phyloP scores from a whole-genome alignment of 352 stramenopile genomes.

The Globisporangium barbulae region DNA sequence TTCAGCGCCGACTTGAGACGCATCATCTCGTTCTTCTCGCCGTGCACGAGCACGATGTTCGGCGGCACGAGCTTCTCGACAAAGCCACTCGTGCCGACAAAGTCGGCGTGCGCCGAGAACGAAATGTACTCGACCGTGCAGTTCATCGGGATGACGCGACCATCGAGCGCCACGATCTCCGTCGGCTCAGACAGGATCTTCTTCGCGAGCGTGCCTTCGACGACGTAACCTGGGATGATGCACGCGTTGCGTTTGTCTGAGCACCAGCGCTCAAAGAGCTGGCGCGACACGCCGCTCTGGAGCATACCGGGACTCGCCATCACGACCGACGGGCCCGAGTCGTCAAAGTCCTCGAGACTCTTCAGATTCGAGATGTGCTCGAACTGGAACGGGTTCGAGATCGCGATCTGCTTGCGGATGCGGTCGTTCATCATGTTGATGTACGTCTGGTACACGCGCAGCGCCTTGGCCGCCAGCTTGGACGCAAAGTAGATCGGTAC shows the following conservation, averaged over 20 bases:
- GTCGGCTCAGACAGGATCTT: slow-evolving; percentile 96
- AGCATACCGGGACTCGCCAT: slow-evolving; percentile 99
- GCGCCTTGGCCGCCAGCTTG: slow-evolving; percentile 93
- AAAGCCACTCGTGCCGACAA: slow-evolving; percentile 95
- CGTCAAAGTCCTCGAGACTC: slow-evolving; percentile 96
- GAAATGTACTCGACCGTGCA: slow-evolving; percentile 96
- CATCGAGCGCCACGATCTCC: slow-evolving; percentile 94
- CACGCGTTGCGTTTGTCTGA: slow-evolving; percentile 98
- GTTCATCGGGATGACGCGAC: slow-evolving; percentile 92
- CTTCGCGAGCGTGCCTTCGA: slow-evolving; percentile 97
- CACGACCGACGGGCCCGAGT: slow-evolving; percentile 97
- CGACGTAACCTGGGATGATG: slow-evolving; percentile 98
- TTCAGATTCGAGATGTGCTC: slow-evolving; percentile 97
- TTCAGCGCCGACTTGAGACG: slow-evolving; percentile 91
- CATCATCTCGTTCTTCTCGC: slow-evolving; percentile 98
- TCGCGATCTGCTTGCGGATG: slow-evolving; percentile 96
- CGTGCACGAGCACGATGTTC: slow-evolving; percentile 95
- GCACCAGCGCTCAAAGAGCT: slow-evolving; percentile 98
- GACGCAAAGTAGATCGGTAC: slow-evolving; percentile 99
- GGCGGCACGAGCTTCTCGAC: slow-evolving; percentile 93
- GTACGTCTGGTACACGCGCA: slow-evolving; percentile 99
- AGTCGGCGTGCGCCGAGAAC: slow-evolving; percentile 98
- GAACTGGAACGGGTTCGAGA: slow-evolving; percentile 98
- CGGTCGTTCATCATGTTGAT: slow-evolving; percentile 99
- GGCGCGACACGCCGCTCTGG: slow-evolving; percentile 95